Conservation (phyloP, 805 yeast species). For the Schizosaccharomyces japonicus region DNA sequence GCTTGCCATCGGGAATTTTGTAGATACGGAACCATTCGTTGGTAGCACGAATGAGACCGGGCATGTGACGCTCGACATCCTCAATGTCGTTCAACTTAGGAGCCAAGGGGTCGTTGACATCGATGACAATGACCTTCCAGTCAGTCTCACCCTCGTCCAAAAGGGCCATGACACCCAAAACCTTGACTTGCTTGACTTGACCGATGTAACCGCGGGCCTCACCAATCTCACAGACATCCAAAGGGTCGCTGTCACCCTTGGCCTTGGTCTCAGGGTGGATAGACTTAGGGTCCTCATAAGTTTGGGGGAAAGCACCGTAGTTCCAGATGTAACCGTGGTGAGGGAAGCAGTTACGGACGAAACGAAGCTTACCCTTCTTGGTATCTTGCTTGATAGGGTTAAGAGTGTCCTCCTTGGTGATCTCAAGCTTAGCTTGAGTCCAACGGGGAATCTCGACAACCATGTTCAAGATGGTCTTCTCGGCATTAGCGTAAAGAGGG, state of each 20-base stretch:
- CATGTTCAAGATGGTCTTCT: constrained; percentile 68
- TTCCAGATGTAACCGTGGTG: constrained; percentile 96
- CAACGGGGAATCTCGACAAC: constrained; percentile 95
- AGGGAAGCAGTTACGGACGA: constrained; percentile 93
- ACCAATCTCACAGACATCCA: constrained; percentile 85
- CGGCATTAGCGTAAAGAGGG: constrained; percentile 81
- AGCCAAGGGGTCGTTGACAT: constrained; percentile 72
- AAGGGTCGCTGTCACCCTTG: constrained; percentile 81
- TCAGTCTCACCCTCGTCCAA: constrained; percentile 94
- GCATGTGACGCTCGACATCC: constrained; percentile 73
- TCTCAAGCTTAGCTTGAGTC: constrained; percentile 89
- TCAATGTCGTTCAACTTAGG: constrained; percentile 66
- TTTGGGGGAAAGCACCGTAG: constrained; percentile 96
- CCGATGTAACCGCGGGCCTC: constrained; percentile 35
- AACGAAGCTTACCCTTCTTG: constrained; percentile 71
- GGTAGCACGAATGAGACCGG: constrained; percentile 81
- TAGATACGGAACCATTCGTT: constrained; percentile 96
- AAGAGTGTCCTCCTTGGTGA: constrained; percentile 48
- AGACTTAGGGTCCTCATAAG: constrained; percentile 88
- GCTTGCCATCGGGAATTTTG: constrained; percentile 95
- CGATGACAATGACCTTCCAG: constrained; percentile 87
- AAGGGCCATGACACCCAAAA: constrained; percentile 79
- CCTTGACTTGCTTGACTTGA: constrained; percentile 66
- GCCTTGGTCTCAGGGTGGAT: constrained; percentile 24
- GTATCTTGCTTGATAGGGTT: constrained; percentile 95